Evolutionary conservation across 2,329 filamentous ascomycete species (phyloP).

Genomic region (Pestalotiopsis fici): DNA sequence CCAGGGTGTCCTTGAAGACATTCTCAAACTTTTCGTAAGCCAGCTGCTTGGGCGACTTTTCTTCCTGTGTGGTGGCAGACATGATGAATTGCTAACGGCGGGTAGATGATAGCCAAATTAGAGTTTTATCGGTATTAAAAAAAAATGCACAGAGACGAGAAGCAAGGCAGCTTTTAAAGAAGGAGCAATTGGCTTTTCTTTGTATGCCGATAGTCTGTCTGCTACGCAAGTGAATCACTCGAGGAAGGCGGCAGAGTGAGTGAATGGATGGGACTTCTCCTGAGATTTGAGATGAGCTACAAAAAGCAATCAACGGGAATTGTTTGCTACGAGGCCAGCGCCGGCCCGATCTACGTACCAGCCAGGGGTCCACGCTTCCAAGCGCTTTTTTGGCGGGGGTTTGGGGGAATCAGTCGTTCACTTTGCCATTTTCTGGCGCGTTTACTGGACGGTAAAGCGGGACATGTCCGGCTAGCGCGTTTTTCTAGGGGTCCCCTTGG

Average conservation of each 20-base stretch:
- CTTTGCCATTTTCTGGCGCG: neutral
- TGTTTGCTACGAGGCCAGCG: neutral
- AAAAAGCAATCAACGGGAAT: neutral
- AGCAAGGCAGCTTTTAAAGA: neutral
- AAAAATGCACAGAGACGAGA: neutral
- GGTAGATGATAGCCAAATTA: neutral
- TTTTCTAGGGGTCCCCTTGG: neutral
- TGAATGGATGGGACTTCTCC: neutral
- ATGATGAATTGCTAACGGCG: neutral
- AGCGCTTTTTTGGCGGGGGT: neutral
- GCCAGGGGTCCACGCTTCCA: neutral
- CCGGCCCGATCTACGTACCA: neutral
- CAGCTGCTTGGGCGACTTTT: slow-evolving; percentile 66
- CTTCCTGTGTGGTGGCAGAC: slow-evolving; percentile 1
- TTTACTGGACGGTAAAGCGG: neutral
- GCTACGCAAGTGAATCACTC: too few relatives aligned
- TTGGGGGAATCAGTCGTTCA: neutral
- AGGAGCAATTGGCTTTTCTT: neutral
- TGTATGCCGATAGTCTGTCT: too few relatives aligned
- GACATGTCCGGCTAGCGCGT: neutral
- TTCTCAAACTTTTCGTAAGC: slow-evolving; percentile 86
- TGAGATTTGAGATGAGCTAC: neutral
- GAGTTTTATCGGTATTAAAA: neutral
- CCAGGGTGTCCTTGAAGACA: slow-evolving; percentile 78
- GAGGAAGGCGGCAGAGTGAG: neutral